Evolutionary conservation across 164 flowering plant species (phyloP).

Genomic region (Platanus orientalis): DNA sequence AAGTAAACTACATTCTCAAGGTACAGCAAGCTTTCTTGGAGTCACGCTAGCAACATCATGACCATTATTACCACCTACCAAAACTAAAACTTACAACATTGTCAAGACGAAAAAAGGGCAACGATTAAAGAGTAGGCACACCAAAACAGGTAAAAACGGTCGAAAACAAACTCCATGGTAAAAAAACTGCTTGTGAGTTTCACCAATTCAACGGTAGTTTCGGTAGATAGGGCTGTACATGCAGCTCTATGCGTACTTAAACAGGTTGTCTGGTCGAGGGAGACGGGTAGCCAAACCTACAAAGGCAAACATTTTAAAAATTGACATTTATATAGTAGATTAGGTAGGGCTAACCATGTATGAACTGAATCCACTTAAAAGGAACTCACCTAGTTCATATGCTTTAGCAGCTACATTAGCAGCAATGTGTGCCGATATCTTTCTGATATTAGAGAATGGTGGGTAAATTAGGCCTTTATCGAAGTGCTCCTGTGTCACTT

Average conservation of each 20-base stretch:
- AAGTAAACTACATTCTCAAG: too few relatives aligned
- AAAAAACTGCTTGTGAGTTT: not conserved
- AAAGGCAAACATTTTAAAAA: not conserved
- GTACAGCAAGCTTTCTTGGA: too few relatives aligned
- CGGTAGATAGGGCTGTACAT: conserved; percentile 89
- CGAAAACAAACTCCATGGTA: too few relatives aligned
- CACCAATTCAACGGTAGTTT: conserved; percentile 39
- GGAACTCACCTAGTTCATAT: conserved; percentile 79
- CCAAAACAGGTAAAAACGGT: too few relatives aligned
- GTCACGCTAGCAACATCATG: too few relatives aligned
- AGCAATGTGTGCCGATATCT: conserved; percentile 90
- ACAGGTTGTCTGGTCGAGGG: conserved; percentile 73
- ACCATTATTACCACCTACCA: too few relatives aligned
- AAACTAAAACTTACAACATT: too few relatives aligned
- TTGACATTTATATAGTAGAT: too few relatives aligned
- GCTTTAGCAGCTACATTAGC: conserved; percentile 91
- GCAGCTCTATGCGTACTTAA: conserved; percentile 86
- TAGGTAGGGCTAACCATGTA: not conserved
- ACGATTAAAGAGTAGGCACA: too few relatives aligned
- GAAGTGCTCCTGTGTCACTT: conserved; percentile 66
- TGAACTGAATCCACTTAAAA: not conserved
- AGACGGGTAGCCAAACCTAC: conserved; percentile 78
- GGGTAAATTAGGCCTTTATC: conserved; percentile 80
- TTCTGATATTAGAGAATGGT: conserved; percentile 72
- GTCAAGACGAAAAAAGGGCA: too few relatives aligned